Evolutionary conservation across 2,329 filamentous ascomycete genomes (phyloP).

Genomic region (Corniculantispora saksenae): DNA sequence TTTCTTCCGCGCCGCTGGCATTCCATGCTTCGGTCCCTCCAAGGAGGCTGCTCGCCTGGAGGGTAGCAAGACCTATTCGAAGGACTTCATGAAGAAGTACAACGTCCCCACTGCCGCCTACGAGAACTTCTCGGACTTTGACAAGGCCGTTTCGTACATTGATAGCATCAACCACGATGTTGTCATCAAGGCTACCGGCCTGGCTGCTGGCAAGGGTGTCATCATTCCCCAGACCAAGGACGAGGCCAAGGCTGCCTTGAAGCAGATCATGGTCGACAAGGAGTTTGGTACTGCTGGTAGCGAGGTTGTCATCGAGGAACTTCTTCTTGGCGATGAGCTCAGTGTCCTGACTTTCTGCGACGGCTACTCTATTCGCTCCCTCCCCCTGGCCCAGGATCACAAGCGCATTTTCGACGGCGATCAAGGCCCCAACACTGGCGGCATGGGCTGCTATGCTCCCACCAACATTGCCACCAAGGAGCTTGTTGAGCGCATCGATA

Average conservation of each 20-base stretch:
- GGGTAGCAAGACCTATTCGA: constrained; percentile 94
- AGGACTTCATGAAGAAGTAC: constrained; percentile 95
- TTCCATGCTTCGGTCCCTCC: constrained; percentile 83
- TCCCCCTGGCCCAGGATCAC: constrained; percentile 94
- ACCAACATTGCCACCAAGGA: constrained; percentile 75
- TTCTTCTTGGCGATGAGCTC: constrained; percentile 85
- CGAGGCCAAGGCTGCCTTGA: constrained; percentile 79
- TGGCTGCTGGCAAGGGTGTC: constrained; percentile 94
- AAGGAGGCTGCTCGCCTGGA: constrained; percentile 86
- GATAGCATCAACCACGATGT: constrained; percentile 70
- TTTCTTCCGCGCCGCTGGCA: constrained; percentile 73
- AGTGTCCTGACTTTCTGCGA: constrained; percentile 91
- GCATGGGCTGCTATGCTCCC: constrained; percentile 97
- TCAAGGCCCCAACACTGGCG: constrained; percentile 88
- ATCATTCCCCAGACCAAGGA: constrained; percentile 80
- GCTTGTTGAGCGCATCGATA: constrained; percentile 76
- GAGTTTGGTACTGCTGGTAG: constrained; percentile 85
- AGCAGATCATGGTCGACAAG: constrained; percentile 85
- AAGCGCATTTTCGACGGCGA: constrained; percentile 93
- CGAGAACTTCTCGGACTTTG: constrained; percentile 81
- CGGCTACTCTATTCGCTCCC: constrained; percentile 77
- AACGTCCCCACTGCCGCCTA: constrained; percentile 89
- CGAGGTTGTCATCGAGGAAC: constrained; percentile 95
- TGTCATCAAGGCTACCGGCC: constrained; percentile 90
- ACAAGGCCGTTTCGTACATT: constrained; percentile 72